phyloP scores from a whole-genome alignment of 225 moss, liverwort and hornwort genomes.

The Sphagnum contortum region DNA sequence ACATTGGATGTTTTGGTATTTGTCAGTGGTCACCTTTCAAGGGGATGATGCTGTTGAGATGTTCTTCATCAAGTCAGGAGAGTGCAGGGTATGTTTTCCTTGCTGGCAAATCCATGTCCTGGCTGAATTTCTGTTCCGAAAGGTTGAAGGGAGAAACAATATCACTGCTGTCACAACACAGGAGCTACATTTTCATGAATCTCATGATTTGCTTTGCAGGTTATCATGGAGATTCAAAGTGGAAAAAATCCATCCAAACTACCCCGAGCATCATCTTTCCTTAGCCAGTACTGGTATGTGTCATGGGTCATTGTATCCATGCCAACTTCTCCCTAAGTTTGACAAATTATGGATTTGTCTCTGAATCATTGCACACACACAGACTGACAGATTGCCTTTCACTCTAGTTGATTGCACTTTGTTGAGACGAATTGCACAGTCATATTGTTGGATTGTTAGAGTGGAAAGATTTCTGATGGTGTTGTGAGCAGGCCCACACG shows the following conservation, averaged over 20 bases:
- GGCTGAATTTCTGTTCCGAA: background rate
- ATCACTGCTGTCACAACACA: too few relatives aligned
- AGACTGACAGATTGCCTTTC: too few relatives aligned
- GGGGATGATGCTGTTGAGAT: constrained; percentile 76
- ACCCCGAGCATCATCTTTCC: constrained; percentile 63
- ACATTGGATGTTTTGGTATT: too few relatives aligned
- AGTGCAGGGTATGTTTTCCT: constrained; percentile 66
- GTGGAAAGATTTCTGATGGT: too few relatives aligned
- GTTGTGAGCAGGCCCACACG: constrained; percentile 40
- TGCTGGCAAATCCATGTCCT: background rate
- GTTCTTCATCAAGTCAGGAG: constrained; percentile 69
- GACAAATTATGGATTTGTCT: too few relatives aligned
- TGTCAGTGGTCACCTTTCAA: constrained; percentile 66
- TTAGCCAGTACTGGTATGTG: constrained; percentile 54
- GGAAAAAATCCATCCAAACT: constrained; percentile 29
- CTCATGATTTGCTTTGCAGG: constrained; percentile 20
- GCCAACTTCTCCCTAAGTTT: too few relatives aligned
- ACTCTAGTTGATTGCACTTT: too few relatives aligned
- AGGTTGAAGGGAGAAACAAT: background rate
- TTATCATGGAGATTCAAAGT: constrained; percentile 69
- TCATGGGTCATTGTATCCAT: too few relatives aligned
- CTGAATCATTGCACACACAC: too few relatives aligned
- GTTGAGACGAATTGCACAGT: too few relatives aligned
- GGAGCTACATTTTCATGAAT: too few relatives aligned
- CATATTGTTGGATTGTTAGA: too few relatives aligned